Percentiles rank a stretch among this genome's conserved stretches.
These are phyloP conservation scores for Papiliotrema flavescens DNA, from an alignment of 1,284 basidiomycete genomes.

Conservation along the genomic window DNA sequence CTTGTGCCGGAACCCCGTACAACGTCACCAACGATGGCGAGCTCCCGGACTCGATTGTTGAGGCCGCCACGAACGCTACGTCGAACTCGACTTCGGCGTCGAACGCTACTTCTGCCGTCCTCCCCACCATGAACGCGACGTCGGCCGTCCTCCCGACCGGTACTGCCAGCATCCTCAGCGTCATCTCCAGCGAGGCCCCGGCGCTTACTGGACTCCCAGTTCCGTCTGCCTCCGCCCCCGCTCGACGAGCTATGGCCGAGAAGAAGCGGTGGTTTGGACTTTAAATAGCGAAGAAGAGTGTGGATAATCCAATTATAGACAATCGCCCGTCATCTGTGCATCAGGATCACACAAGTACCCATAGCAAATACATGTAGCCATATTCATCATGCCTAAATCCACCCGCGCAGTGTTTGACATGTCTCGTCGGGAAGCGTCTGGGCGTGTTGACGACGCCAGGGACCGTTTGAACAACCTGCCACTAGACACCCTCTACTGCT, in stretches of 20 bases:
- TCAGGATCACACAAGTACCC: neutral
- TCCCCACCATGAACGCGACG: neutral
- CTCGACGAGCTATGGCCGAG: conserved; percentile 1
- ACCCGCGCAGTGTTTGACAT: too few relatives aligned
- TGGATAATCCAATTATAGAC: neutral
- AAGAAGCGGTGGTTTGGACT: conserved; percentile 30
- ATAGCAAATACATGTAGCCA: conserved; percentile 2
- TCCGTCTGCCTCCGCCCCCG: neutral
- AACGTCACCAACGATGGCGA: conserved; percentile 33
- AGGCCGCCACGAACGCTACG: conserved; percentile 2
- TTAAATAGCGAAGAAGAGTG: conserved; percentile 4
- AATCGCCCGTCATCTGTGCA: neutral
- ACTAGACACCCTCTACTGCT: too few relatives aligned
- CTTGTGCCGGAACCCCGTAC: conserved; percentile 20
- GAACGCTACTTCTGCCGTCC: neutral
- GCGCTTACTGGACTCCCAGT: neutral
- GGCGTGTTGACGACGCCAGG: too few relatives aligned
- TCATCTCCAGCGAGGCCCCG: conserved; percentile 4
- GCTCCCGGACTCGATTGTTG: conserved; percentile 26
- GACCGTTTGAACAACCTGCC: too few relatives aligned
- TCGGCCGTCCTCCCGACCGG: neutral
- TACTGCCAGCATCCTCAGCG: conserved; percentile 5
- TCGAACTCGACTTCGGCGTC: conserved; percentile 2
- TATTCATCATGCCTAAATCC: too few relatives aligned
- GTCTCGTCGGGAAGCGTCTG: too few relatives aligned